Evolutionary conservation across 2,329 filamentous ascomycete species (phyloP), one percentile per base, ranked within the genome.

Genomic region (Onygenales sp.): DNA sequence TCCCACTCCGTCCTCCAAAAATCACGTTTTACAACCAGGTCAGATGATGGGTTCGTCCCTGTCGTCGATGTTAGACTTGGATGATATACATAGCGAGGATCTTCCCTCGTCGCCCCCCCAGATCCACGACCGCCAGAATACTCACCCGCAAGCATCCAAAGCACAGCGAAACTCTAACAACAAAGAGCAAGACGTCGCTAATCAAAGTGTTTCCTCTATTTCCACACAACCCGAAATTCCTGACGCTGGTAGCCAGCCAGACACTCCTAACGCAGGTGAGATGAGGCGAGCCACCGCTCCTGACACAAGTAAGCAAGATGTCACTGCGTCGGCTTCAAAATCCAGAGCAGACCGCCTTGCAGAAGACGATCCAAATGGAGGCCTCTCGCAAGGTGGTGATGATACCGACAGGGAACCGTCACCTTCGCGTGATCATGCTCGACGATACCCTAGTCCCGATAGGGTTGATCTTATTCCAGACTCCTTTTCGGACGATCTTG

Each of bases 1-100:
- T n/a, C 77, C 77, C 3, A 79, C 77, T 2, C 76, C 77, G 36
- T 70, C 66, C 27, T 71, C 72, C 42, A 71, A 59, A 41, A 53
- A 47, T 32, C 50, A 50, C 7, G 50, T 8, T 41, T 10, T 36
- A 13, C 43, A 57, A 27, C 41, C 52, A 2, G 43, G 38, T 2
- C 50, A 54, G 21, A 43, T 59, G 14, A 51, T 51, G 21, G 14
- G 54, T 17, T 52, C 54, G 21, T 49, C 51, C 3, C 42, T 59
- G 32, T 39, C 56, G 8, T 52, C 56, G 9, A 43, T 44, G 33
- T 49, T 54, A 33, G 54, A 56, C 14, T 55, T 55, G 46, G 46
- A 39, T 35, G 43, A 48, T 48, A 41, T 51, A 32, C 48, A 52
- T 27, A 55, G 59, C 8, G 47, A 55, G 14, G 69, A 70, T 46